These are phyloP conservation scores for Tetracentron sinense DNA, from an alignment of 164 flowering plant species.

Conservation along the genomic window DNA sequence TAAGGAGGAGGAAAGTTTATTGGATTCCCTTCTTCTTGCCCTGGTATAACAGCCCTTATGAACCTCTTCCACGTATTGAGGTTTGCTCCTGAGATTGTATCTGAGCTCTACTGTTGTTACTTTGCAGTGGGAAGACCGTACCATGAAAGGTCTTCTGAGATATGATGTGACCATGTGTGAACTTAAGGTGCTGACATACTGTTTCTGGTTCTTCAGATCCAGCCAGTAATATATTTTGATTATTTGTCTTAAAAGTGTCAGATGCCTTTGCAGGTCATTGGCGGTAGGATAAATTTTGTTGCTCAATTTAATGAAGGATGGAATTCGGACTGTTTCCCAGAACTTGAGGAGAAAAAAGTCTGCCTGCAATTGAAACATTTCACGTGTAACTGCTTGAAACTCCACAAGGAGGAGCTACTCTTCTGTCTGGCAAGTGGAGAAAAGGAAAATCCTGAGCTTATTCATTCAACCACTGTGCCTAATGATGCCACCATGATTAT, in stretches of 20 bases:
- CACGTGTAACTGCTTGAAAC: slow-evolving; percentile 8
- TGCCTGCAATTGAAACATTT: slow-evolving; percentile 8
- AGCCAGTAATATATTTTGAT: neutral
- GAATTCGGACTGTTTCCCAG: slow-evolving; percentile 2
- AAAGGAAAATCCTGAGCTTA: slow-evolving; percentile 22
- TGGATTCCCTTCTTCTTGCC: slow-evolving; percentile 36
- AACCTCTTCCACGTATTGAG: neutral
- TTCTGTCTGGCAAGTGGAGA: slow-evolving; percentile 25
- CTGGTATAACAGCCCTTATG: slow-evolving; percentile 18
- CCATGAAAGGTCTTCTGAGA: slow-evolving; percentile 27
- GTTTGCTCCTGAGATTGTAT: neutral
- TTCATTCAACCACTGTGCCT: slow-evolving; percentile 26
- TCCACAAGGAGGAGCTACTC: slow-evolving; percentile 20
- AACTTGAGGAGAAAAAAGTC: neutral
- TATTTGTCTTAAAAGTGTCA: neutral
- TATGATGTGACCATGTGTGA: slow-evolving; percentile 38
- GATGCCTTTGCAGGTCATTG: slow-evolving; percentile 21
- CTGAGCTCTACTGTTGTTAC: neutral
- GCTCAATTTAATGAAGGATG: slow-evolving; percentile 29
- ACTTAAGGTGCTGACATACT: slow-evolving; percentile 23
- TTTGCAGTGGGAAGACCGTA: slow-evolving; percentile 36
- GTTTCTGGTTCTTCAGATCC: neutral
- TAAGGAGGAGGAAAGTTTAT: slow-evolving; percentile 25
- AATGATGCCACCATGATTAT: slow-evolving; percentile 18
- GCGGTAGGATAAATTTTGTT: slow-evolving; percentile 27